Evolutionary conservation across 306 rosid genomes (phyloP), one percentile per base, ranked within the genome.

Genomic region (Pachyrhizus erosus): DNA sequence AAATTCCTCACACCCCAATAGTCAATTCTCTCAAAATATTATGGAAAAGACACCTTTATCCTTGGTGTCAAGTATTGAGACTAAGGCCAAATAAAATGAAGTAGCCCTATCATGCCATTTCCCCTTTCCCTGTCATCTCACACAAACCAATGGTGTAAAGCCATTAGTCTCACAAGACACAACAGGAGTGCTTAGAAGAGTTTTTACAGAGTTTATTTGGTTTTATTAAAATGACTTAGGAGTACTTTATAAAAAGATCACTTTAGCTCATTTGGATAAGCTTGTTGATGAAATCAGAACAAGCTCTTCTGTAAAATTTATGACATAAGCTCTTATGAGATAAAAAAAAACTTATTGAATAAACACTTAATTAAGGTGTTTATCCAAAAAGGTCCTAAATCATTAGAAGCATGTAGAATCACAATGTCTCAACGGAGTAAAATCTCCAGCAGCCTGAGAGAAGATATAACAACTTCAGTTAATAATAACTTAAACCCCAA

Each of bases 401-500:
- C 39, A 23, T 73, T 26, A 33, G 54, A 73, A 62, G 42, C 39
- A 78, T 7, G 21, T 9, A 10, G 10, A 8, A 43, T 39, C 52
- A 61, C 4, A 34, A n/a, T 7, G 45, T 14, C 43, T 64, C 67
- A 61, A 54, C 2, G 17, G 17, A 80, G 33, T 31, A 61, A 46
- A 58, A 45, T 66, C 33, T 62, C 80, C 45, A 34, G 27, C 79
- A 45, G 29, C 15, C 62, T 37, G 40, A 21, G 2, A 74, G 65
- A 55, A 34, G 15, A 57, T 27, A 33, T 57, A 52, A 33, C 62
- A 70, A 42, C 43, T 55, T 69, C 40, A 69, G 51, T 24, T 17
- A 67, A 48, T 58, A 67, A 10, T 0, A 75, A 84, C 68, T 10
- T 26, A 52, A 76, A 71, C 12, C 80, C 66, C 55, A 37, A 39